A percentile compares a stretch with the other conserved stretches of the same genome.
Evolutionary conservation across 2,329 filamentous ascomycete species (phyloP).

Genomic region (Alternaria sp.): DNA sequence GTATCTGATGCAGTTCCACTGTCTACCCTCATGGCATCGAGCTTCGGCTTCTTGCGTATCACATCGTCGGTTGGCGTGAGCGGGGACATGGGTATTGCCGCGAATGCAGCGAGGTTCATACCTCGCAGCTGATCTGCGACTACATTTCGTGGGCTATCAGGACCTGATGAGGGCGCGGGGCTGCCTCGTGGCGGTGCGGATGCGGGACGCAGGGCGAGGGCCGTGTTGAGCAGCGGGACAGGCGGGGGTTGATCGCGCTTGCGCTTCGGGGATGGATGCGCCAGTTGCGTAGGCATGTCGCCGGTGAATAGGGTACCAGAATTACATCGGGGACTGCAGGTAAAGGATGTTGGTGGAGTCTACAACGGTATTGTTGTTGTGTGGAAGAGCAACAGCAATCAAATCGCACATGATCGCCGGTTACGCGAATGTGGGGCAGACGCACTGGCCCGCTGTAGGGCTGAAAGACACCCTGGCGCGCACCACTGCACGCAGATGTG

Average conservation of each 20-base stretch:
- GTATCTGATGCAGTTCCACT: conserved; percentile 22
- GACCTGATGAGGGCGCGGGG: conserved; percentile 28
- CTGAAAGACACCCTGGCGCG: conserved; percentile 20
- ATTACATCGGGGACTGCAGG: conserved; percentile 37
- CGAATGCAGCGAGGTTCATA: conserved; percentile 36
- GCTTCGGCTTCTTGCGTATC: conserved; percentile 47
- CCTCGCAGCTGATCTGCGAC: conserved; percentile 46
- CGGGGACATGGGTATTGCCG: conserved; percentile 42
- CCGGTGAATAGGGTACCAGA: conserved; percentile 17
- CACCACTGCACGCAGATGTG: conserved; percentile 11
- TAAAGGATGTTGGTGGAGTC: conserved; percentile 1
- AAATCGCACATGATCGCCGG: conserved; percentile 21
- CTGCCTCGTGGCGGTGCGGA: conserved; percentile 34
- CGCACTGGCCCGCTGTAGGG: conserved; percentile 26
- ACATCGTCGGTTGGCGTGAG: conserved; percentile 44
- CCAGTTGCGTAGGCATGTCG: conserved; percentile 46
- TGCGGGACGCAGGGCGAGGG: conserved; percentile 37
- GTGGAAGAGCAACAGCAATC: conserved; percentile 3
- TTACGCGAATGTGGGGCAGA: conserved; percentile 28
- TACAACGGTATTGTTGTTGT: conserved; percentile 6
- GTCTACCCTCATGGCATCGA: conserved; percentile 33
- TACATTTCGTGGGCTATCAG: conserved; percentile 44
- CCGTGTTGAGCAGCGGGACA: conserved; percentile 42
- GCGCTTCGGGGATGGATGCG: conserved; percentile 47
- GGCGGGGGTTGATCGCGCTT: conserved; percentile 45